A percentile compares a stretch with the other conserved stretches of the same genome.
These are phyloP conservation scores for Coemansia nantahalensis DNA, from an alignment of 192 early-diverging fungal species.

Conservation along the genomic window DNA sequence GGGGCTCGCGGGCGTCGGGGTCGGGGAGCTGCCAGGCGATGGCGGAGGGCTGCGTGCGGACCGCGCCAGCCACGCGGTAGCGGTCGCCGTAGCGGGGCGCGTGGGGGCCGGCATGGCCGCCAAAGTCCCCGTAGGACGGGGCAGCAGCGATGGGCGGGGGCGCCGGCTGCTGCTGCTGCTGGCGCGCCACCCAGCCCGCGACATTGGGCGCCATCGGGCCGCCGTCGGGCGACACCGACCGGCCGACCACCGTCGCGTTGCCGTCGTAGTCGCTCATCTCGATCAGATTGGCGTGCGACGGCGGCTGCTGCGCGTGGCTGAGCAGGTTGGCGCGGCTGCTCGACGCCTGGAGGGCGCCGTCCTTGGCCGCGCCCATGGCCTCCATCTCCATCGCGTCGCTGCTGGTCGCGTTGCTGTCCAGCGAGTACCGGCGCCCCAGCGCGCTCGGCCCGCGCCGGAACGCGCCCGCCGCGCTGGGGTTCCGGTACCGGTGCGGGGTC, in stretches of 20 bases:
- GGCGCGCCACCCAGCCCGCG: background rate
- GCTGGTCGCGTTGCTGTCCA: slow-evolving; percentile 30
- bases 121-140: background rate
- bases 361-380: slow-evolving; percentile 3
- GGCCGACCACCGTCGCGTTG: slow-evolving; percentile 17
- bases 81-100: background rate
- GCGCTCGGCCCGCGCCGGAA: slow-evolving; percentile 12
- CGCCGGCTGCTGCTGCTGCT: background rate
- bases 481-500: slow-evolving; percentile 11
- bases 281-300: slow-evolving; percentile 2
- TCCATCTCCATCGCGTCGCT: slow-evolving; percentile 28
- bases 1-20: background rate
- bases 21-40: too few species aligned
- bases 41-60: too few species aligned
- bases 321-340: slow-evolving; percentile 39
- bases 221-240: slow-evolving; percentile 3
- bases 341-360: background rate
- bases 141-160: background rate
- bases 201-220: background rate
- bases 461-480: background rate
- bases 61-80: too few species aligned
- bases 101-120: background rate
- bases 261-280: slow-evolving; percentile 16
- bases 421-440: slow-evolving; percentile 33
- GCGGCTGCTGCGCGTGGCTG: slow-evolving; percentile 31